Evolutionary conservation across 352 stramenopile species (phyloP).

Genomic region (Phytophthora brassicae): DNA sequence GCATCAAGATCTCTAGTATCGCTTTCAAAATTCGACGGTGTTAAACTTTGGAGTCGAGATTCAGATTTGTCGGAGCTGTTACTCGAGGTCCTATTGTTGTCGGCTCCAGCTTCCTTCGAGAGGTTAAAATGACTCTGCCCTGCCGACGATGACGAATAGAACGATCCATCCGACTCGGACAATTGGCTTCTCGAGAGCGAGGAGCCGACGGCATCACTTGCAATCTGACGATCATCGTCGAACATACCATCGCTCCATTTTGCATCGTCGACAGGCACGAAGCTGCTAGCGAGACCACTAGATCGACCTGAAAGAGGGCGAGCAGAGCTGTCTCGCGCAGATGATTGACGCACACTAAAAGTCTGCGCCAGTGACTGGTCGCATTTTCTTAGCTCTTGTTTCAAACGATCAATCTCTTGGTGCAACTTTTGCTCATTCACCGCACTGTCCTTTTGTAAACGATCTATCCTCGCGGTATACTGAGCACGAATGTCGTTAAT

Average conservation of each 20-base stretch:
- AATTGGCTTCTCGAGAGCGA: constrained; percentile 66
- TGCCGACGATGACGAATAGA: constrained; percentile 18
- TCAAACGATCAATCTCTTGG: constrained; percentile 58
- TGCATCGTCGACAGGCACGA: constrained; percentile 20
- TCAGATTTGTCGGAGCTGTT: background rate
- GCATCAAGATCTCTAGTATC: constrained; percentile 25
- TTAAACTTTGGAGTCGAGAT: constrained; percentile 8
- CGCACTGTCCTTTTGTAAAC: constrained; percentile 54
- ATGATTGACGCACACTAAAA: constrained; percentile 22
- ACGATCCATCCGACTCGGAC: constrained; percentile 37
- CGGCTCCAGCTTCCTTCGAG: constrained; percentile 13
- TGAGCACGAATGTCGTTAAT: constrained; percentile 46
- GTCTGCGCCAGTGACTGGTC: constrained; percentile 19
- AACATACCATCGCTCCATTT: constrained; percentile 31
- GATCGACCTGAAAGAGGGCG: constrained; percentile 8
- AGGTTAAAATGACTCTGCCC: constrained; percentile 19
- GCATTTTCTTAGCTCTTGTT: constrained; percentile 45
- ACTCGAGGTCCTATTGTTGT: constrained; percentile 8
- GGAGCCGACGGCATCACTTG: constrained; percentile 36
- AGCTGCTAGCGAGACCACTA: constrained; percentile 23
- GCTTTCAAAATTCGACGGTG: constrained; percentile 10
- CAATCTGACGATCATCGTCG: constrained; percentile 32
- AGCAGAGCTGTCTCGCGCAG: background rate
- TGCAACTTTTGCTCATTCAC: constrained; percentile 43
- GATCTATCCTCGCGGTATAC: constrained; percentile 49